phyloP scores from a whole-genome alignment of 768 basidiomycete genomes.

The Rhizopogon sp. region DNA sequence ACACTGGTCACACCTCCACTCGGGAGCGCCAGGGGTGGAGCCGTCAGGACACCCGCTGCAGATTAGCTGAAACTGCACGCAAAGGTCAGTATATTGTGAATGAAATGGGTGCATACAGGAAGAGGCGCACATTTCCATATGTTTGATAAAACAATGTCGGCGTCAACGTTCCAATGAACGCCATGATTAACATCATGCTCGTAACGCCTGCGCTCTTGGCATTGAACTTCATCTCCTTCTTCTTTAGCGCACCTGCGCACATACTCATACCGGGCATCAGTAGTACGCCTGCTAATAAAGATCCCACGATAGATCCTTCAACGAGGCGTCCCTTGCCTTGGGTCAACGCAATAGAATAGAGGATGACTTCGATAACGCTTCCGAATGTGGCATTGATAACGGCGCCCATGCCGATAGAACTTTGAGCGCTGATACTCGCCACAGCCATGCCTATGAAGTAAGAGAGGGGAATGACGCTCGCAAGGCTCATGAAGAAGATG shows the following conservation, averaged over 20 bases:
- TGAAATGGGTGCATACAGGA: background rate
- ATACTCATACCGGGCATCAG: slow-evolving; percentile 97
- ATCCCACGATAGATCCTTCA: slow-evolving; percentile 95
- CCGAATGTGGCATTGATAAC: slow-evolving; percentile 99
- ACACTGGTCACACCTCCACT: slow-evolving; percentile 87
- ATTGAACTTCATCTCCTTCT: slow-evolving; percentile 98
- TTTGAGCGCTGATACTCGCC: slow-evolving; percentile 97
- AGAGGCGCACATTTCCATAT: slow-evolving; percentile 84
- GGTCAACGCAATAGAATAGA: slow-evolving; percentile 87
- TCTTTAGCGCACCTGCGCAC: slow-evolving; percentile 81
- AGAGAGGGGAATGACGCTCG: slow-evolving; percentile 92
- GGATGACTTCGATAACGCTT: slow-evolving; percentile 94
- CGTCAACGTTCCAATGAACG: slow-evolving; percentile 91
- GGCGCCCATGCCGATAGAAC: slow-evolving; percentile 98
- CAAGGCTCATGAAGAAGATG: slow-evolving; percentile 80
- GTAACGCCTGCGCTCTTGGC: slow-evolving; percentile 99
- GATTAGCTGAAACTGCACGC: slow-evolving; percentile 73
- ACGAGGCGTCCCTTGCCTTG: slow-evolving; percentile 90
- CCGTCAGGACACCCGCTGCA: slow-evolving; percentile 72
- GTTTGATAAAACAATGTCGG: slow-evolving; percentile 98
- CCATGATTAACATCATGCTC: slow-evolving; percentile 99
- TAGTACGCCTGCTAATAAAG: slow-evolving; percentile 89
- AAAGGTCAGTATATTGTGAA: slow-evolving; percentile 13
- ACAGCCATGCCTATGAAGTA: slow-evolving; percentile 99
- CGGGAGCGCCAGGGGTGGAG: slow-evolving; percentile 20